Conservation (phyloP, 1,284 basidiomycete genomes). For the Sphaerobolus stellatus region DNA sequence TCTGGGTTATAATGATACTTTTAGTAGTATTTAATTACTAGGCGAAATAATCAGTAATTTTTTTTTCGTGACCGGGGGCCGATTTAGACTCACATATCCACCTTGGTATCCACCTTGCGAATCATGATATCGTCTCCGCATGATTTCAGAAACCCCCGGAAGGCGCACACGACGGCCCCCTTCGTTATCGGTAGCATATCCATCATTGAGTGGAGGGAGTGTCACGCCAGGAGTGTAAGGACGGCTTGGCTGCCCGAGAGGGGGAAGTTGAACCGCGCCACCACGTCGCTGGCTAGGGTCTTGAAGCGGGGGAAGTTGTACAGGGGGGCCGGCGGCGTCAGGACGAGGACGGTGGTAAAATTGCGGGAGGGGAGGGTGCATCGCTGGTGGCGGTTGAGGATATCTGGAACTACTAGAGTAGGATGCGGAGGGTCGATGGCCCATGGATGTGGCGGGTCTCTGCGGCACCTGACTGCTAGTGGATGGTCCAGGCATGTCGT, state of each 20-base stretch:
- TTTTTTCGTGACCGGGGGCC: no score
- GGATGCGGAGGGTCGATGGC: neutral
- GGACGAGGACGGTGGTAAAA: neutral
- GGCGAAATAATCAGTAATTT: no score
- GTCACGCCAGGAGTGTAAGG: neutral
- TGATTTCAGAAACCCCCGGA: constrained; percentile 11
- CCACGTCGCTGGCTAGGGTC: no score
- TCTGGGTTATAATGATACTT: no score
- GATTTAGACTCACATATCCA: no score
- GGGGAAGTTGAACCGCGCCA: neutral
- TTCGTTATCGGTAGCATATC: constrained; percentile 8
- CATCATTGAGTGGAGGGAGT: constrained; percentile 11
- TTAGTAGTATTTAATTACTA: no score
- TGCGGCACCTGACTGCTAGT: neutral
- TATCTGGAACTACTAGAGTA: neutral
- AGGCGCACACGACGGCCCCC: constrained; percentile 4
- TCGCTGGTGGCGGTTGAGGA: neutral
- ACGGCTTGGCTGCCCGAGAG: neutral
- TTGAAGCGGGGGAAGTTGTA: constrained; percentile 4
- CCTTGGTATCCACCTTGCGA: no score
- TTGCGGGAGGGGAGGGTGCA: constrained; percentile 1
- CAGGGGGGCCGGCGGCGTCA: neutral
- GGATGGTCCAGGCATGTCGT: no score
- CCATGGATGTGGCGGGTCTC: constrained; percentile 9
- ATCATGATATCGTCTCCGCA: no score